Percentiles rank a stretch among this genome's conserved stretches.
These are phyloP conservation scores for Xylaria grammica DNA, from an alignment of 495 filamentous ascomycete species.

Conservation along the genomic window DNA sequence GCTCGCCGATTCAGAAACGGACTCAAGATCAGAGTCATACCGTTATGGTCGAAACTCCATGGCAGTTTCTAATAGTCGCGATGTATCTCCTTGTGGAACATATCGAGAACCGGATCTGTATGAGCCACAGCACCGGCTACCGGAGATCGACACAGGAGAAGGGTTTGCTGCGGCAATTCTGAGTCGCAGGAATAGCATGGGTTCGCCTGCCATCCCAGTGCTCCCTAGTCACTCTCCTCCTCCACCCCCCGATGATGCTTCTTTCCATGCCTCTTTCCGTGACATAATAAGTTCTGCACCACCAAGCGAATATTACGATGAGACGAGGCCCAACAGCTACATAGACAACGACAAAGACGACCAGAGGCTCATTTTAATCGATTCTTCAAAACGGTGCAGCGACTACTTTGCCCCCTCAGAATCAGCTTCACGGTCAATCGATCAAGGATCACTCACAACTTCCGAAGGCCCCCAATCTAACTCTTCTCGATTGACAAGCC, in stretches of 20 bases:
- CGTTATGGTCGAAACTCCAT: conserved; percentile 29
- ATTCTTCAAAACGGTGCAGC: conserved; percentile 40
- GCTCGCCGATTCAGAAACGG: conserved; percentile 34
- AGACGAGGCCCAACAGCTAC: conserved; percentile 50
- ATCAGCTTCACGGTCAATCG: conserved; percentile 41
- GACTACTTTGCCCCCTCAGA: conserved; percentile 36
- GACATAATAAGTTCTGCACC: conserved; percentile 31
- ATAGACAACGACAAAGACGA: conserved; percentile 38
- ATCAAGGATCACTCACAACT: conserved; percentile 43
- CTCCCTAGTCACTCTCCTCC: conserved; percentile 46
- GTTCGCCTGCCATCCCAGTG: conserved; percentile 29
- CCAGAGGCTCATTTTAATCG: conserved; percentile 32
- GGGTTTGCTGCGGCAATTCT: conserved; percentile 38
- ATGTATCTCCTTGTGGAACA: conserved; percentile 26
- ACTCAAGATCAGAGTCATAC: conserved; percentile 35
- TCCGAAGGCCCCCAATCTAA: conserved; percentile 33
- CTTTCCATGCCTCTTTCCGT: conserved; percentile 31
- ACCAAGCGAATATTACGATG: conserved; percentile 45
- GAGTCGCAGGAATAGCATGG: conserved; percentile 26
- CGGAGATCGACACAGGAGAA: conserved; percentile 43
- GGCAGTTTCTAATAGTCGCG: conserved; percentile 27
- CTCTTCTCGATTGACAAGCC: conserved; percentile 30
- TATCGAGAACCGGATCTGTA: conserved; percentile 26
- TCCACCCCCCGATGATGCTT: conserved; percentile 28
- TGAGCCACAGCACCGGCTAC: conserved; percentile 39